A percentile compares a stretch with the other conserved stretches of the same genome.
These are phyloP conservation scores for Alternaria brassicicola DNA, from an alignment of 2,329 filamentous ascomycete species.

Conservation along the genomic window DNA sequence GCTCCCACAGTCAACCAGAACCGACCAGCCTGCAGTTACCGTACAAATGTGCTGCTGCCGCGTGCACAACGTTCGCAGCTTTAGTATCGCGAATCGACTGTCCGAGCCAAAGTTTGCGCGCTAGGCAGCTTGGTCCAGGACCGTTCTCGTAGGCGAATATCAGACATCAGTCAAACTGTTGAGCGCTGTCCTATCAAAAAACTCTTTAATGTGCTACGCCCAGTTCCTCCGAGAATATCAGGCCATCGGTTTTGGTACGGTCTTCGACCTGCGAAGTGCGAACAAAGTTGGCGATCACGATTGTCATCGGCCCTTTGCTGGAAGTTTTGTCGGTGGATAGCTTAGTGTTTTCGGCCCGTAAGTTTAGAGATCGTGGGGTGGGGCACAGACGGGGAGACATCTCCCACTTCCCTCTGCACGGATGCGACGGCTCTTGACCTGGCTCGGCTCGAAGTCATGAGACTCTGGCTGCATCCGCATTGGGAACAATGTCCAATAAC, in stretches of 20 bases:
- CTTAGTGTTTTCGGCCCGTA: constrained; percentile 15
- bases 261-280: constrained; percentile 16
- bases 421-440: constrained; percentile 22
- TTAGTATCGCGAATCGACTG: background rate
- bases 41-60: background rate
- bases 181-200: background rate
- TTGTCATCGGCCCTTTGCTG: constrained; percentile 18
- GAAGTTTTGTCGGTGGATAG: constrained; percentile 12
- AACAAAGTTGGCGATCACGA: constrained; percentile 25
- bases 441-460: constrained; percentile 7
- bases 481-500: background rate
- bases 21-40: background rate
- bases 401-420: constrained; percentile 4
- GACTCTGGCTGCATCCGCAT: constrained; percentile 4
- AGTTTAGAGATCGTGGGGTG: constrained; percentile 16
- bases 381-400: constrained; percentile 13
- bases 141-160: background rate
- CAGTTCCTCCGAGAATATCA: background rate
- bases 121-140: background rate
- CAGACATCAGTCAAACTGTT: background rate
- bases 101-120: constrained; percentile 2
- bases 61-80: constrained; percentile 7
- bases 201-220: background rate
- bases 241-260: background rate
- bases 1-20: background rate